Base-by-base conservation (phyloP, 2,329 filamentous ascomycete species). In the Arthrobotrys megalospora region DNA sequence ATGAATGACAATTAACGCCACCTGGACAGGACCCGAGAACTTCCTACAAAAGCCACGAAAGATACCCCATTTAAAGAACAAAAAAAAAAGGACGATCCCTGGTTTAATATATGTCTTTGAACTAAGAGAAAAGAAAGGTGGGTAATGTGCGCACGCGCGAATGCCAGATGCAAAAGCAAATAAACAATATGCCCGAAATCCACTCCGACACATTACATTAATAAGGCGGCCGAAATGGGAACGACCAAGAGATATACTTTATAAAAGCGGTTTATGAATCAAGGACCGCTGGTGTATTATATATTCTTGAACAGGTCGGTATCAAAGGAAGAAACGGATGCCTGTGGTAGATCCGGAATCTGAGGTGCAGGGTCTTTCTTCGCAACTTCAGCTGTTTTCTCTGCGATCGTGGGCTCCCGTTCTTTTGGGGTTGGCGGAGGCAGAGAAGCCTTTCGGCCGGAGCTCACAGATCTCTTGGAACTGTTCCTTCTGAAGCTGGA, bases 401-500 rank as follows among this genome's bases (percentile, higher is more conserved):
- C 76, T 38, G 72, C 32, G 34, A 79, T 73, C 10, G 69, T 62
- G 2, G 75, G 75, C n/a, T 67, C 67, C 19, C 67, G 32, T 16
- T 68, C 67, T 32, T 62, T 72, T 14, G 65, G 38, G 4, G 60
- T 64, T 16, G 55, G 67, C 36, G 67, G 52, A 12, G 76, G 64
- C n/a, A 65, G 69, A 34, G 69, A 58, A 16, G 53, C 64, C 14
- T 73, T 79, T 10, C 70, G 63, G 28, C 50, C 58, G 11, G 76
- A 73, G 36, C 76, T 79, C 6, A 75, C 76, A 34, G 76, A 75
- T 58, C 76, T 67, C 64, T 79, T 79, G 47, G 76, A 79, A 38
- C 69, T 73, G 45, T 75, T 79, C 48, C 76, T 64, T 55, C 69
- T 75, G 48, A 79, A 79, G 58, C 76, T 75, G 41, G 75, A 78